Evolutionary conservation across 352 stramenopile genomes (phyloP).

Genomic region (Phytophthora palmivora): DNA sequence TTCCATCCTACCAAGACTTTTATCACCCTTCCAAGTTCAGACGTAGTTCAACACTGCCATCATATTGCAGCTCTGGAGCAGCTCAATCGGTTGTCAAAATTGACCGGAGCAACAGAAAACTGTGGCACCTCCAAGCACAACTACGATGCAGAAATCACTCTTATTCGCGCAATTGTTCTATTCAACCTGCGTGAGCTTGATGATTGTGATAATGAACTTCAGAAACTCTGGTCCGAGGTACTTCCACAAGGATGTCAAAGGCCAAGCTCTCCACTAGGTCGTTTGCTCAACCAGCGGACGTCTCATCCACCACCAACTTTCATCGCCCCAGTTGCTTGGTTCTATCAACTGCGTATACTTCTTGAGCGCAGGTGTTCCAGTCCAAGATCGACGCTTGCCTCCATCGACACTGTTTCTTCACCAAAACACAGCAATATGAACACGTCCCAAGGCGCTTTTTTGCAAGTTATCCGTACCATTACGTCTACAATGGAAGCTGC

Average conservation of each 20-base stretch:
- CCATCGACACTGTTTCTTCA: constrained; percentile 1
- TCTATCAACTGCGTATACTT: constrained; percentile 45
- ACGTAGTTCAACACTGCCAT: constrained; percentile 6
- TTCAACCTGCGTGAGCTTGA: constrained; percentile 41
- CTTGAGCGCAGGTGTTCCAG: constrained; percentile 33
- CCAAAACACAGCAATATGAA: constrained; percentile 8
- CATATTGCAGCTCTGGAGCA: constrained; percentile 24
- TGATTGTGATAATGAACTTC: constrained; percentile 24
- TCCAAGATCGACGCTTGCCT: constrained; percentile 7
- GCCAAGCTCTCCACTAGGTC: constrained; percentile 15
- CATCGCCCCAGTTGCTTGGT: constrained; percentile 42
- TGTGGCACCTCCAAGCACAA: neutral
- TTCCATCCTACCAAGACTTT: constrained; percentile 31
- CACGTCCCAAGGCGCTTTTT: constrained; percentile 7
- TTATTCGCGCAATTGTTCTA: constrained; percentile 44
- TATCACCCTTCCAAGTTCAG: neutral
- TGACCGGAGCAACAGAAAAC: neutral
- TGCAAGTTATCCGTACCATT: constrained; percentile 29
- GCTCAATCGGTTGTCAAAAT: constrained; percentile 13
- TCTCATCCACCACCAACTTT: constrained; percentile 26
- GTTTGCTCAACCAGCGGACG: constrained; percentile 12
- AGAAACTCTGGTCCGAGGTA: constrained; percentile 36
- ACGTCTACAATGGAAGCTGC: constrained; percentile 38
- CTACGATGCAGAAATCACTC: constrained; percentile 34
- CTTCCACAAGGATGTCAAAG: constrained; percentile 12